These are phyloP conservation scores for Hymenoscyphus salicellus DNA, from an alignment of 2,329 filamentous ascomycete species.

Conservation along the genomic window DNA sequence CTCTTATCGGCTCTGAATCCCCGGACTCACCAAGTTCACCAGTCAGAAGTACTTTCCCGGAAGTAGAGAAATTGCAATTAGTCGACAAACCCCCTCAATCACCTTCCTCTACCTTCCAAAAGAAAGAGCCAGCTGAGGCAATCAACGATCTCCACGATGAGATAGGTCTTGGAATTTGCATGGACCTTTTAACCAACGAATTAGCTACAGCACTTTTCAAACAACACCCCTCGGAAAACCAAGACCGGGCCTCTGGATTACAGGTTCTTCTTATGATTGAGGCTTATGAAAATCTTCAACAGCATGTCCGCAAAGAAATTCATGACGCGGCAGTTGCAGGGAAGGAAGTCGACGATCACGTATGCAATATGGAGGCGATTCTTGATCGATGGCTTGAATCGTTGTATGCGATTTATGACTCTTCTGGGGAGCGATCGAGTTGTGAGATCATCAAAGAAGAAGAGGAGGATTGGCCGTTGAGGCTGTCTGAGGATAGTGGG, in stretches of 20 bases:
- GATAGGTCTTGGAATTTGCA: constrained; percentile 31
- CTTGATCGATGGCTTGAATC: constrained; percentile 33
- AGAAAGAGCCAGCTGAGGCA: constrained; percentile 1
- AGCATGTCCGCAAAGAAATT: constrained; percentile 23
- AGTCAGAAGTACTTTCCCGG: constrained; percentile 6
- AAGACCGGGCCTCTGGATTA: constrained; percentile 28
- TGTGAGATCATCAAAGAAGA: constrained; percentile 10
- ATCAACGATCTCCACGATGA: constrained; percentile 17
- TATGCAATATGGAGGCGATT: constrained; percentile 22
- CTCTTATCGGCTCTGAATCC: constrained; percentile 24
- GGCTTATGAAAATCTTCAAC: constrained; percentile 31
- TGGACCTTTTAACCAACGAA: constrained; percentile 31
- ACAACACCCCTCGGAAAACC: constrained; percentile 16
- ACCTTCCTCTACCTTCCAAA: not conserved
- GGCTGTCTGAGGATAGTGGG: constrained; percentile 9
- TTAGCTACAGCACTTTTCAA: constrained; percentile 25
- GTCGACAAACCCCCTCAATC: not conserved
- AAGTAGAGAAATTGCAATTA: constrained; percentile 7
- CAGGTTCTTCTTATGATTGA: constrained; percentile 36
- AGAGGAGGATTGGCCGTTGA: constrained; percentile 23
- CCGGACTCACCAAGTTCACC: constrained; percentile 16
- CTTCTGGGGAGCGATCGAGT: constrained; percentile 13
- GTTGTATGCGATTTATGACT: constrained; percentile 32
- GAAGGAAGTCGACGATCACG: constrained; percentile 19
- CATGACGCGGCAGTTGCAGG: constrained; percentile 14